These are phyloP conservation scores for Poa annua DNA, from an alignment of 176 grass and related monocot species.

Conservation along the genomic window DNA sequence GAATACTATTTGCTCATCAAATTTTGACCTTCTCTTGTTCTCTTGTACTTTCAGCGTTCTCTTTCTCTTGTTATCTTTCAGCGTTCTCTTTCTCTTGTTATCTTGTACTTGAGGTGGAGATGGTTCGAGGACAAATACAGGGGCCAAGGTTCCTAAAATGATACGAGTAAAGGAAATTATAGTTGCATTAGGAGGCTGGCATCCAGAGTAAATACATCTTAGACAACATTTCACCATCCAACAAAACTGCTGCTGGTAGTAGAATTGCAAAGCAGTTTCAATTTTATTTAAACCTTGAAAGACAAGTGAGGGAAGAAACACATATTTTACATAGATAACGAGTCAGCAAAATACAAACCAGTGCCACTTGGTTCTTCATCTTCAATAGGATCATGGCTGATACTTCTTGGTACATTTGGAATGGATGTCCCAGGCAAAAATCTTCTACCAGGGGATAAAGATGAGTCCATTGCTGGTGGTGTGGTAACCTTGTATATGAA, in stretches of 20 bases:
- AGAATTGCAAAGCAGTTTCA: background rate
- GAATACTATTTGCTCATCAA: slow-evolving; percentile 56
- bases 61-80: slow-evolving; percentile 23
- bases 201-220: slow-evolving; percentile 9
- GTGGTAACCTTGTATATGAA: slow-evolving; percentile 43
- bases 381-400: slow-evolving; percentile 26
- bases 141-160: slow-evolving; percentile 36
- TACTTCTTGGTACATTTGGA: slow-evolving; percentile 8
- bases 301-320: slow-evolving; percentile 14
- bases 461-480: slow-evolving; percentile 27
- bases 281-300: background rate
- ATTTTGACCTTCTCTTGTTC: slow-evolving; percentile 44
- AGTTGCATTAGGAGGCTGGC: slow-evolving; percentile 4
- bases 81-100: slow-evolving; percentile 48
- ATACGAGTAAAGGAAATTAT: slow-evolving; percentile 4
- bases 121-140: slow-evolving; percentile 49
- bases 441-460: slow-evolving; percentile 41
- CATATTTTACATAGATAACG: slow-evolving; percentile 24
- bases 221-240: background rate
- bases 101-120: slow-evolving; percentile 62
- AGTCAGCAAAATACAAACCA: slow-evolving; percentile 35
- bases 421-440: slow-evolving; percentile 38
- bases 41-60: slow-evolving; percentile 39
- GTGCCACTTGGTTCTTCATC: slow-evolving; percentile 12
- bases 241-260: background rate